Evolutionary conservation across 2,329 filamentous ascomycete species (phyloP), one percentile per base, ranked within the genome.

Genomic region (Aureobasidium uvarum): DNA sequence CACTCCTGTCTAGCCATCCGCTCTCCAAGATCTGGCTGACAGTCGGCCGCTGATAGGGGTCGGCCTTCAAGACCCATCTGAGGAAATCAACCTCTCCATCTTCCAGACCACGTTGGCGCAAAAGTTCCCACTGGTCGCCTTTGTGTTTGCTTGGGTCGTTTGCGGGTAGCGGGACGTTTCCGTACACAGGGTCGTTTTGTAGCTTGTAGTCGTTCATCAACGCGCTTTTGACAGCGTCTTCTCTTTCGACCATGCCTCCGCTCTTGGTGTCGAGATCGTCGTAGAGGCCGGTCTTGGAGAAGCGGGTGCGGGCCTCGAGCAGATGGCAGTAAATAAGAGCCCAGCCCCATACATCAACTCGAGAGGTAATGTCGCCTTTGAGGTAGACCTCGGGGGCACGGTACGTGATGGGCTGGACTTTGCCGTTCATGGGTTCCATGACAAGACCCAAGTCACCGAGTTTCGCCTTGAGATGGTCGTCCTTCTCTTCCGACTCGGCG

Each of bases 371-470:
- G 23, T 69, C 67, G 43, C 68, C 64, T 56, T 71, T 72, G 66
- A 74, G 72, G 65, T 68, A 72, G 56, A 74, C 70, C 48, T 74
- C 71, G 2, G 72, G 72, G 6, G 71, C 71, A 11, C 72, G 68
- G 66, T 73, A 74, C 0, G 71, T 66, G 23, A 74, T 62, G 10
- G 72, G 72, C 51, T 74, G 72, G 7, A 70, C 68, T 11, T 64
- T 72, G 51, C 72, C 72, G 11, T 63, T 66, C 14, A 66, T 58
- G 18, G 72, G 72, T 23, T 69, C 56, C 66, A 71, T 71, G 11
- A 74, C 71, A 20, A 71, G 70, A 18, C 72, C 72, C 0, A 73
- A 66, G 66, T 73, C 72, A 14, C 70, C 71, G 8, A 73, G 67
- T n/a, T 70, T 73, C 28, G 69, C 68, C 2, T 62, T 46, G 13